Evolutionary conservation across 2,329 filamentous ascomycete species (phyloP).

Genomic region (Colletotrichum sp.): DNA sequence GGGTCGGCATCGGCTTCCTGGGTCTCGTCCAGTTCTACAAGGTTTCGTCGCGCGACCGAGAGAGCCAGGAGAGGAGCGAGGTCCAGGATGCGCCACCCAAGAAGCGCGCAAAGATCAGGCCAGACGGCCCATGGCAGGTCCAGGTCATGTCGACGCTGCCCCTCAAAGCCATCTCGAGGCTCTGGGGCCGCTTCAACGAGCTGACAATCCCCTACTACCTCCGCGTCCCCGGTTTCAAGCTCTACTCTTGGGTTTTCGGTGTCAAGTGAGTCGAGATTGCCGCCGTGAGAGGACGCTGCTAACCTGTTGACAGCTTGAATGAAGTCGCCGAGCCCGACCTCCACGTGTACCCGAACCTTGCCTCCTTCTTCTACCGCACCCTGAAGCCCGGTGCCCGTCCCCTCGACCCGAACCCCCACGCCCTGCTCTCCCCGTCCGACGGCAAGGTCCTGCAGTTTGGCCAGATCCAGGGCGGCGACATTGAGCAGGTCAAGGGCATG

Average conservation of each 20-base stretch:
- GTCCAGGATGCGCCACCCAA: conserved; percentile 49
- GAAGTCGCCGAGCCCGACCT: conserved; percentile 91
- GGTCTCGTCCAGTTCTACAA: conserved; percentile 86
- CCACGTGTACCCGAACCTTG: conserved; percentile 88
- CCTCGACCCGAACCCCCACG: conserved; percentile 79
- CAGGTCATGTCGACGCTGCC: conserved; percentile 93
- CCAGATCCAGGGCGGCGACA: conserved; percentile 88
- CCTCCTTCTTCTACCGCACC: conserved; percentile 95
- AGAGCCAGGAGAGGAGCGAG: conserved; percentile 53
- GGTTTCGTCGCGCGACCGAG: conserved; percentile 62
- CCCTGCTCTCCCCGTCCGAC: conserved; percentile 87
- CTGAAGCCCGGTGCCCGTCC: conserved; percentile 89
- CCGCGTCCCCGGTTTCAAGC: conserved; percentile 86
- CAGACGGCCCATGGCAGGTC: conserved; percentile 90
- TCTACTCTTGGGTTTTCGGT: conserved; percentile 92
- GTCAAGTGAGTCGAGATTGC: conserved; percentile 61
- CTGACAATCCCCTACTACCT: conserved; percentile 86
- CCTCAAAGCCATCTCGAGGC: conserved; percentile 84
- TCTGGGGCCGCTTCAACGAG: conserved; percentile 94
- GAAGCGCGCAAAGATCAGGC: conserved; percentile 69
- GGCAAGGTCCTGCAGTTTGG: conserved; percentile 92
- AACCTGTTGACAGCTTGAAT: conserved; percentile 63
- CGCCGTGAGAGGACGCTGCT: conserved; percentile 18
- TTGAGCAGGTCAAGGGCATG: conserved; percentile 98
- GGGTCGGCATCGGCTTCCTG: conserved; percentile 83